A percentile compares a stretch with the other conserved stretches of the same genome.
phyloP scores from a whole-genome alignment of 1,284 basidiomycete genomes.

The Fereydounia khargensis region DNA sequence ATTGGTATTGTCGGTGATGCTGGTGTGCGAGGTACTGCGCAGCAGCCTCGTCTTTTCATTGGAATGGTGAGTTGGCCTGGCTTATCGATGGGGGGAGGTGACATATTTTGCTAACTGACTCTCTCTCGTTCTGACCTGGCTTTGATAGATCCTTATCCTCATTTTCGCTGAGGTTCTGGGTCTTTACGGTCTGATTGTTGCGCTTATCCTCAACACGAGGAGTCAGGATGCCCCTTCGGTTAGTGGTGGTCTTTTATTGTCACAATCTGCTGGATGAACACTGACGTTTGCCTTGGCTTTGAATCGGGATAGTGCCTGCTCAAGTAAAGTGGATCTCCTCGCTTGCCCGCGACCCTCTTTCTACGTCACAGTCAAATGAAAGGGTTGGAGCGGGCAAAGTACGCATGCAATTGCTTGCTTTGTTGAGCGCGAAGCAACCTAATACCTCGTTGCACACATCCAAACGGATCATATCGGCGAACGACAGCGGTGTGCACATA shows the following conservation, averaged over 20 bases:
- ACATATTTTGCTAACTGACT: background rate
- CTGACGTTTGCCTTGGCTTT: too few relatives aligned
- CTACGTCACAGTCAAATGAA: background rate
- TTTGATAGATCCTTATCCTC: slow-evolving; percentile 60
- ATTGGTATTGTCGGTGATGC: slow-evolving; percentile 94
- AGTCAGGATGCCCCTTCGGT: slow-evolving; percentile 42
- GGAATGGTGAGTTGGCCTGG: slow-evolving; percentile 63
- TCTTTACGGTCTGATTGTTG: slow-evolving; percentile 82
- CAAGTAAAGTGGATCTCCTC: slow-evolving; percentile 10
- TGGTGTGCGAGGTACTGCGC: slow-evolving; percentile 60
- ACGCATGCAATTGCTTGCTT: background rate
- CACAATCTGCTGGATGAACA: too few relatives aligned
- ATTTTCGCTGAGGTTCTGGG: slow-evolving; percentile 94
- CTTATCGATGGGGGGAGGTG: background rate
- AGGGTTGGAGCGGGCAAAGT: too few relatives aligned
- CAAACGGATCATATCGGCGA: too few relatives aligned
- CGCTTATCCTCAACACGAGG: slow-evolving; percentile 76
- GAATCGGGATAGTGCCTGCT: slow-evolving; percentile 38
- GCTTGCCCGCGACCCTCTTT: background rate
- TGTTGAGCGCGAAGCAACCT: background rate
- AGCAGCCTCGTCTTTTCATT: slow-evolving; percentile 89
- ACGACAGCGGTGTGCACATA: background rate
- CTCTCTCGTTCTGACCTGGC: slow-evolving; percentile 4
- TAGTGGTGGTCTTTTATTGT: too few relatives aligned
- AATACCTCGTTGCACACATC: too few relatives aligned